Evolutionary conservation across 1,139 yeast genomes (phyloP), one percentile per base, ranked within the genome.

Genomic region (Diutina siamensis): DNA sequence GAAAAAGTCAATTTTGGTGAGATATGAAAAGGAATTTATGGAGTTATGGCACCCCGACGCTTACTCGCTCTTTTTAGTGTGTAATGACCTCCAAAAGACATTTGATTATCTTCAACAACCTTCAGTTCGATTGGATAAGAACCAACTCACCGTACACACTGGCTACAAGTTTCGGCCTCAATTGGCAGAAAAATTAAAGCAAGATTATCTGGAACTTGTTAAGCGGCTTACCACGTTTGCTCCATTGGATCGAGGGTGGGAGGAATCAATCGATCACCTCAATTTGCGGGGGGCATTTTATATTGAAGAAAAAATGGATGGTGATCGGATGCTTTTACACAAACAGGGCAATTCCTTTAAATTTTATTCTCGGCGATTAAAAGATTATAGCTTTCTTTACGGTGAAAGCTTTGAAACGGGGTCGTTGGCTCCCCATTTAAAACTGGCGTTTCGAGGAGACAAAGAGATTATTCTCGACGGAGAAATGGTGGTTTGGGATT

Each of bases 291-390:
- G 57, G 44, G 74, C 74, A 33, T 87, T 87, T 56, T 75, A 71
- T 48, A 78, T 92, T 22, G 97, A 92, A 56, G 97, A 92, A 58
- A 92, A 92, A 58, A 74, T 88, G 67, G 97, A 92, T 61, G 98
- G 98, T 2, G 97, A 89, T 58, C 64, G 98, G 51, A 78, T 86
- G 58, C 80, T 85, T 46, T 53, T 88, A 35, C 97, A 92, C 58
- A 65, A 73, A 61, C 42, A 25, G 8, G 46, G 50, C 19, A 52
- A 52, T 12, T 57, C 61, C 3, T 76, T 83, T 55, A 72, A 72
- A 49, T 88, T 77, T 61, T 83, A 64, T 55, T 78, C 88, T 44
- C 67, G 97, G 52, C 68, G 79, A 44, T 82, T 84, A 8, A 77
- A 78, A 45, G 92, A 88, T 51, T 87, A 83, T 54, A 76, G 94